Percentiles rank a stretch among this genome's conserved stretches.
Evolutionary conservation across 2,329 filamentous ascomycete genomes (phyloP).

Genomic region (Davidsoniella neocaledoniae): DNA sequence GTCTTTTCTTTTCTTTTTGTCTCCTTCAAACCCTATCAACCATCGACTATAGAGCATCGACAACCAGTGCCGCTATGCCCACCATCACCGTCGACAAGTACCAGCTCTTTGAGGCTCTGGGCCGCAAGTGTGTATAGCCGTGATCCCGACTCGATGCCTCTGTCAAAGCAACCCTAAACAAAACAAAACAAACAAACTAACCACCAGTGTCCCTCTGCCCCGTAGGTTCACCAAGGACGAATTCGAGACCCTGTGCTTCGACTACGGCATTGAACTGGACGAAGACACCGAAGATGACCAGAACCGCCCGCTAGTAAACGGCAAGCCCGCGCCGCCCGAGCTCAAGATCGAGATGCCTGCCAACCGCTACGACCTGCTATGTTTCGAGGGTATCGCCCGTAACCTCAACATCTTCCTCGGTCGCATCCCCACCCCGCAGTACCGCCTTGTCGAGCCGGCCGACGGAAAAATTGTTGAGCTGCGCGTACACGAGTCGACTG

Average conservation of each 20-base stretch:
- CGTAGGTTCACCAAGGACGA: slow-evolving; percentile 73
- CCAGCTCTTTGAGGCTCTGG: slow-evolving; percentile 82
- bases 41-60: background rate
- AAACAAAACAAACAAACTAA: slow-evolving; percentile 2
- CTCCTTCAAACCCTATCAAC: background rate
- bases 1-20: background rate
- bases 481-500: slow-evolving; percentile 59
- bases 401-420: slow-evolving; percentile 92
- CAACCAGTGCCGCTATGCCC: slow-evolving; percentile 48
- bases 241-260: slow-evolving; percentile 96
- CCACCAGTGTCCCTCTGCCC: slow-evolving; percentile 9
- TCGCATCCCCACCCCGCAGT: slow-evolving; percentile 60
- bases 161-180: background rate
- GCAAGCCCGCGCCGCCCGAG: slow-evolving; percentile 73
- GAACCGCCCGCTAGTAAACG: slow-evolving; percentile 56
- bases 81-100: slow-evolving; percentile 96
- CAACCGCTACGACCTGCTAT: slow-evolving; percentile 88
- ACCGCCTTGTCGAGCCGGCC: slow-evolving; percentile 54
- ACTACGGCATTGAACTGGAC: slow-evolving; percentile 95
- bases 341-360: slow-evolving; percentile 97
- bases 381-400: slow-evolving; percentile 89
- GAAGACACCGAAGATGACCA: slow-evolving; percentile 67
- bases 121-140: slow-evolving; percentile 47
- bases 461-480: slow-evolving; percentile 63
- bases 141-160: background rate